A percentile compares a stretch with the other conserved stretches of the same genome.
These are phyloP conservation scores for Citrullus mucosospermus DNA, from an alignment of 306 rosid genomes.

Conservation along the genomic window DNA sequence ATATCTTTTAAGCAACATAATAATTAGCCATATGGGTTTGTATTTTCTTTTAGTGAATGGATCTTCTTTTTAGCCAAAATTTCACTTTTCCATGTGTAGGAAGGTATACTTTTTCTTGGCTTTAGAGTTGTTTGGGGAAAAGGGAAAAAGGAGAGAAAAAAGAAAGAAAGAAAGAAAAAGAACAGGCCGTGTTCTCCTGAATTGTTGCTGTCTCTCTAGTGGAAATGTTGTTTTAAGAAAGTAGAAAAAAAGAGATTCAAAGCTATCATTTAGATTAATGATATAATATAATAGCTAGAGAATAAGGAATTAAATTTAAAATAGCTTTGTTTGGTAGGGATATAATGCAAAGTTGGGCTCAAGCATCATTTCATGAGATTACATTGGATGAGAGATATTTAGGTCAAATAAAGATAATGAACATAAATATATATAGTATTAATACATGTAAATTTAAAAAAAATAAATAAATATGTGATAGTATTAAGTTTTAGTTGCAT, in stretches of 20 bases:
- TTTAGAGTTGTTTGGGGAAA: neutral
- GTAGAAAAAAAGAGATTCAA: neutral
- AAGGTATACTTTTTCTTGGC: neutral
- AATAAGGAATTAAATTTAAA: neutral
- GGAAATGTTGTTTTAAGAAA: neutral
- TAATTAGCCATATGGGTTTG: neutral
- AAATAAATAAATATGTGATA: too few species aligned
- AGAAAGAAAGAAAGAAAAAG: neutral
- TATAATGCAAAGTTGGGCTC: neutral
- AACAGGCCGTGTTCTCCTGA: neutral
- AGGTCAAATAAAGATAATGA: too few species aligned
- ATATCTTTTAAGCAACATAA: neutral
- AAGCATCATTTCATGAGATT: neutral
- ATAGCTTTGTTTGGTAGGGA: neutral
- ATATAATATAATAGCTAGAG: slow-evolving; percentile 1
- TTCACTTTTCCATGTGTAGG: neutral
- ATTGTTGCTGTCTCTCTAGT: slow-evolving; percentile 2
- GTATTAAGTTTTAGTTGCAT: too few species aligned
- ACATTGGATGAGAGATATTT: too few species aligned
- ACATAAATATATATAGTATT: too few species aligned
- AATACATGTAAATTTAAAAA: too few species aligned
- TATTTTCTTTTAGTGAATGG: neutral
- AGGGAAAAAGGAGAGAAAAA: neutral
- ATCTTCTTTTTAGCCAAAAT: slow-evolving; percentile 1
- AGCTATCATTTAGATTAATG: neutral